phyloP scores from a whole-genome alignment of 352 stramenopile species.

The Globisporangium spinosum region DNA sequence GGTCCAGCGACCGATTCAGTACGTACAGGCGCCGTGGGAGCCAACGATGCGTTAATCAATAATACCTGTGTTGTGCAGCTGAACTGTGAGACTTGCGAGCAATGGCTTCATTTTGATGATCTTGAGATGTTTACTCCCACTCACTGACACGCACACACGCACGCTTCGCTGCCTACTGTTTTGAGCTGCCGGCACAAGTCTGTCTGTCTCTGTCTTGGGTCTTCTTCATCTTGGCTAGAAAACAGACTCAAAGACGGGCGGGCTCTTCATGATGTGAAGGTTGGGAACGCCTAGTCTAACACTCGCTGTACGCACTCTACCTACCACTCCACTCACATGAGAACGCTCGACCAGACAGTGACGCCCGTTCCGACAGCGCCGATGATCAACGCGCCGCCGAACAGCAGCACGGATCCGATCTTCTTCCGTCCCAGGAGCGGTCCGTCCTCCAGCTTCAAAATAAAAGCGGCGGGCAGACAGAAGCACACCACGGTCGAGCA shows the following conservation, averaged over 20 bases:
- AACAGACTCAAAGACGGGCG: too few relatives aligned
- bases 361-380: conserved; percentile 61
- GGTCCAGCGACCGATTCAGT: too few relatives aligned
- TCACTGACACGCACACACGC: neutral
- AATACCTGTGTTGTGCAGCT: neutral
- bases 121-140: neutral
- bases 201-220: neutral
- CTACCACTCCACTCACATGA: conserved; percentile 17
- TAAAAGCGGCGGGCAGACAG: conserved; percentile 79
- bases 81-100: neutral
- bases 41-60: too few relatives aligned
- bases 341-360: conserved; percentile 66
- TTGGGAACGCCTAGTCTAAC: neutral
- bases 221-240: neutral
- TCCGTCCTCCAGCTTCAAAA: conserved; percentile 80
- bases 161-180: neutral
- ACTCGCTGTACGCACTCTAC: neutral
- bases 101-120: neutral
- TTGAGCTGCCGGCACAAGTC: neutral
- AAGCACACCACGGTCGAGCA: conserved; percentile 85
- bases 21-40: too few relatives aligned
- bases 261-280: neutral
- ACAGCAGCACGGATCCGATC: conserved; percentile 63
- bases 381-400: conserved; percentile 71
- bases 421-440: conserved; percentile 69